phyloP scores from a whole-genome alignment of 2,329 filamentous ascomycete genomes.

The Clonostachys solani region DNA sequence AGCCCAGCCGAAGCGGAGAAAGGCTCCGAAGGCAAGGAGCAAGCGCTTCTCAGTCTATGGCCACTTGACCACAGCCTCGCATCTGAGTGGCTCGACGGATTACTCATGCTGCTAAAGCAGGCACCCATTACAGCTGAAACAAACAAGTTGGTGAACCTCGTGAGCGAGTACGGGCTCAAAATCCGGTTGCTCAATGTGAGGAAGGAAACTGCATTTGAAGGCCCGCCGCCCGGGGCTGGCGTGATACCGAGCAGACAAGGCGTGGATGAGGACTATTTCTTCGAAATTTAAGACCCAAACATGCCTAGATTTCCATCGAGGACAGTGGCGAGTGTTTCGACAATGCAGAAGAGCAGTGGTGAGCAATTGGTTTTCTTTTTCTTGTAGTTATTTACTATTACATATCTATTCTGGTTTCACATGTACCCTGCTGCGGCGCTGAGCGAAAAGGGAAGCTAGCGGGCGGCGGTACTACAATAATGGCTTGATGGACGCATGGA shows the following conservation, averaged over 20 bases:
- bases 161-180: conserved; percentile 88
- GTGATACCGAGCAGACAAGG: conserved; percentile 78
- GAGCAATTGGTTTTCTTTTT: not conserved
- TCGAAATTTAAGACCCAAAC: conserved; percentile 51
- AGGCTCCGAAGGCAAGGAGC: conserved; percentile 48
- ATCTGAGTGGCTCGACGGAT: conserved; percentile 93
- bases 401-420: conserved; percentile 3
- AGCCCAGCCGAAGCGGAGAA: conserved; percentile 30
- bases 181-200: conserved; percentile 88
- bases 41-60: conserved; percentile 75
- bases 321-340: too few relatives aligned
- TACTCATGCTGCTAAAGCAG: conserved; percentile 93
- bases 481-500: too few relatives aligned
- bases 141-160: conserved; percentile 79
- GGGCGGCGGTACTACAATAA: too few relatives aligned
- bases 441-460: too few relatives aligned
- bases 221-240: conserved; percentile 64
- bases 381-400: not conserved
- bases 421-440: too few relatives aligned
- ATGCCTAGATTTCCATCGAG: too few relatives aligned
- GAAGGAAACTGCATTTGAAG: conserved; percentile 72
- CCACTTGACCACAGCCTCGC: conserved; percentile 78
- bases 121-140: conserved; percentile 96
- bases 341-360: conserved; percentile 17
- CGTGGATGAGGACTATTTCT: conserved; percentile 90